These are phyloP conservation scores for Fusarium sublunatum DNA, from an alignment of 2,329 filamentous ascomycete genomes.

Conservation along the genomic window DNA sequence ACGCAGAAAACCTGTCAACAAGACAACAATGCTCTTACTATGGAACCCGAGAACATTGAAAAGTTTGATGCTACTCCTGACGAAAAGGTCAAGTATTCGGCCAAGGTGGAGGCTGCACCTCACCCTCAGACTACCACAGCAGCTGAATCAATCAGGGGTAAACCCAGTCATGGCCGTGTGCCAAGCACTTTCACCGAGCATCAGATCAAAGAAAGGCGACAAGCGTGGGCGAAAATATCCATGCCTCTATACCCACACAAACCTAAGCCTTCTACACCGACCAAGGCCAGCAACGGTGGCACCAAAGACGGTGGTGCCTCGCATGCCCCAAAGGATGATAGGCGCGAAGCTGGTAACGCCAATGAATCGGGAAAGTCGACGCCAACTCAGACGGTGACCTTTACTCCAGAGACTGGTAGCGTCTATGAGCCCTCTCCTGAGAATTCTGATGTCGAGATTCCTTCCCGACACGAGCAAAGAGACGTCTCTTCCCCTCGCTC, in stretches of 20 bases:
- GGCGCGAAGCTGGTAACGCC: slow-evolving; percentile 10
- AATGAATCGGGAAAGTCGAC: slow-evolving; percentile 22
- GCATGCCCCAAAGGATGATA: not conserved
- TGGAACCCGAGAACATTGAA: not conserved
- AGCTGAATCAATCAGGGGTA: not conserved
- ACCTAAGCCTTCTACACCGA: slow-evolving; percentile 16
- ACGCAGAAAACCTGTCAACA: not conserved
- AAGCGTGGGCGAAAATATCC: slow-evolving; percentile 51
- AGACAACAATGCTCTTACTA: not conserved
- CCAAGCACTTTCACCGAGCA: slow-evolving; percentile 46
- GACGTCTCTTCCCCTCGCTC: not conserved
- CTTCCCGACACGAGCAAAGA: not conserved
- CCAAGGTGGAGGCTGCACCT: not conserved
- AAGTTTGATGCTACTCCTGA: not conserved
- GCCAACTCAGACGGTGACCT: slow-evolving; percentile 15
- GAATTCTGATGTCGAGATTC: not conserved
- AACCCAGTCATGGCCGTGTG: slow-evolving; percentile 17
- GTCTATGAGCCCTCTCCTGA: slow-evolving; percentile 17
- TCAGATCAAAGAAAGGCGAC: slow-evolving; percentile 48
- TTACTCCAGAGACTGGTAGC: slow-evolving; percentile 24
- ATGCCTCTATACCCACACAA: slow-evolving; percentile 48
- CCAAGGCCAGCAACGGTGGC: slow-evolving; percentile 1
- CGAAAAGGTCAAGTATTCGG: not conserved
- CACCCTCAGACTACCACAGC: not conserved
- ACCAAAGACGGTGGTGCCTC: not conserved